Conservation (phyloP, 2,329 filamentous ascomycete species). For the Xylariaceae sp. region DNA sequence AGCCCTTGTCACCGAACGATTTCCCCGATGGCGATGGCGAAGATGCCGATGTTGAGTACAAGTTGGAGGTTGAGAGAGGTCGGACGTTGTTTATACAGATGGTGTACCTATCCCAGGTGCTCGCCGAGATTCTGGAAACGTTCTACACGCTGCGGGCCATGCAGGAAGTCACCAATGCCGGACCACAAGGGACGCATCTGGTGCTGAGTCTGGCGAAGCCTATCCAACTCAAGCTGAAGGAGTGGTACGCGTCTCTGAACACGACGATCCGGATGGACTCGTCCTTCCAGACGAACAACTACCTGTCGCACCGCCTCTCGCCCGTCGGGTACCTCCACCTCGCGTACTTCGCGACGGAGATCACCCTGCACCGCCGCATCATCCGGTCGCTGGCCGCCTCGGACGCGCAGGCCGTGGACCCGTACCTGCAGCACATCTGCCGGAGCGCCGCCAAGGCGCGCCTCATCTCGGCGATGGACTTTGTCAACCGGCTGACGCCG, state of each 20-base stretch:
- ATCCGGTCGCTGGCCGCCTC: conserved; percentile 70
- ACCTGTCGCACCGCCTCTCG: conserved; percentile 43
- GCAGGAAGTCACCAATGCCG: conserved; percentile 61
- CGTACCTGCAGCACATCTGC: conserved; percentile 87
- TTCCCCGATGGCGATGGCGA: conserved; percentile 64
- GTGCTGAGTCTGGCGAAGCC: conserved; percentile 74
- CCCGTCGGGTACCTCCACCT: conserved; percentile 78
- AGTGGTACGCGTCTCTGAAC: conserved; percentile 74
- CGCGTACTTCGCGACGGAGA: conserved; percentile 90
- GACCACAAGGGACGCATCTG: conserved; percentile 65
- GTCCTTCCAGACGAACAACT: conserved; percentile 40
- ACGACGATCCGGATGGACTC: conserved; percentile 61
- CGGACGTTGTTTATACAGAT: conserved; percentile 70
- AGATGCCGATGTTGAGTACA: conserved; percentile 57
- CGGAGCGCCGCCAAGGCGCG: conserved; percentile 90
- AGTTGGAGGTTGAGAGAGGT: conserved; percentile 62
- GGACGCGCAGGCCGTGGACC: conserved; percentile 51
- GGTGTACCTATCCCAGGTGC: conserved; percentile 69
- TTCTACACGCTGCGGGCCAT: conserved; percentile 80
- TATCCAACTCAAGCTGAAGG: conserved; percentile 76
- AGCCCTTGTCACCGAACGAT: conserved; percentile 49
- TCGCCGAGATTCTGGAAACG: conserved; percentile 75
- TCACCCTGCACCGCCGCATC: conserved; percentile 86
- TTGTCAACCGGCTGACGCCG: conserved; percentile 86
- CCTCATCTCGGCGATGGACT: conserved; percentile 94